Evolutionary conservation across 768 basidiomycete genomes (phyloP).

Genomic region (Calvatia gigantea): DNA sequence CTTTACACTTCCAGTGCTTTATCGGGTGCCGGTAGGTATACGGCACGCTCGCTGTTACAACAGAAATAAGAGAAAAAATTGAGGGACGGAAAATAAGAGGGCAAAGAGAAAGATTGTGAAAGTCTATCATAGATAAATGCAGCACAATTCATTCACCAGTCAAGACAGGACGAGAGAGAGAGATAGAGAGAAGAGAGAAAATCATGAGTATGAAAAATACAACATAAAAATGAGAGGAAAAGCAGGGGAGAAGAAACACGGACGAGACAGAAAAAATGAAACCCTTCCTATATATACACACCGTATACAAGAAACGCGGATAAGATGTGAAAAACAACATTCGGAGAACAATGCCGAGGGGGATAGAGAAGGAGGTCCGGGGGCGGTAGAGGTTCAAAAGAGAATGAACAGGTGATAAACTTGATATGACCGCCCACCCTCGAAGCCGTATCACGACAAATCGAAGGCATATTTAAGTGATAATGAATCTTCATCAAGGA

Average conservation of each 20-base stretch:
- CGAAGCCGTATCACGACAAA: neutral
- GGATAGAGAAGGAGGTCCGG: neutral
- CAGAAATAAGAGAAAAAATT: neutral
- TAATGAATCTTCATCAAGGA: neutral
- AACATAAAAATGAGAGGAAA: neutral
- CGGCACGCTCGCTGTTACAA: neutral
- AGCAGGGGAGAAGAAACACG: too few relatives aligned
- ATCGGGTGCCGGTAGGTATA: neutral
- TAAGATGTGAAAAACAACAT: constrained; percentile 6
- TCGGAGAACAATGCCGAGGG: neutral
- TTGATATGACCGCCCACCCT: neutral
- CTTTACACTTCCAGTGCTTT: constrained; percentile 4
- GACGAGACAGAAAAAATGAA: too few relatives aligned
- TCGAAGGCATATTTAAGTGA: constrained; percentile 2
- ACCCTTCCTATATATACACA: neutral
- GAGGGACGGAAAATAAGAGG: neutral
- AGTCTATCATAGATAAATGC: constrained; percentile 4
- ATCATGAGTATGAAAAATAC: neutral
- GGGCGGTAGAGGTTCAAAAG: neutral
- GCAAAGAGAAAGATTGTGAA: constrained; percentile 2
- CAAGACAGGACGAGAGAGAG: neutral
- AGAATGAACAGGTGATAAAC: neutral
- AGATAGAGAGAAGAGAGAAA: neutral
- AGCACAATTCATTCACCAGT: neutral
- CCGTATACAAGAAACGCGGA: constrained; percentile 2